Conservation (phyloP, 768 basidiomycete genomes). For the Amanita exitialis region DNA sequence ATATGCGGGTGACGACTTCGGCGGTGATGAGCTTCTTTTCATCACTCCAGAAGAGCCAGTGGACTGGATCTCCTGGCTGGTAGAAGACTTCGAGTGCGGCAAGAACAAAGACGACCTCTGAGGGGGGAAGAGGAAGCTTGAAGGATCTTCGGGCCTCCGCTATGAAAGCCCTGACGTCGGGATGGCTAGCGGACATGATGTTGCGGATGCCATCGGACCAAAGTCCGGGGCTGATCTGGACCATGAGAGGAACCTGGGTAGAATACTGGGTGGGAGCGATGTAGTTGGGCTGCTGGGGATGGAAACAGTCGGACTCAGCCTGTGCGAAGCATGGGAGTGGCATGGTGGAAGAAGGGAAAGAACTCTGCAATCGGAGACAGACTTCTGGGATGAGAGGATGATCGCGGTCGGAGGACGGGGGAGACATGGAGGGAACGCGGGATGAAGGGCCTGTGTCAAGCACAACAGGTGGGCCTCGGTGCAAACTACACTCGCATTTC, state of each 20-base stretch:
- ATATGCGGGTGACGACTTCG: constrained; percentile 39
- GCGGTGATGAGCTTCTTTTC: constrained; percentile 39
- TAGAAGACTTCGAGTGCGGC: constrained; percentile 53
- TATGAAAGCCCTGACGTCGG: constrained; percentile 40
- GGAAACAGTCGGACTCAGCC: constrained; percentile 11
- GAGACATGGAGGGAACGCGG: constrained; percentile 12
- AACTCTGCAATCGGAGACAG: background rate
- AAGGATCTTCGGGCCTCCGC: constrained; percentile 26
- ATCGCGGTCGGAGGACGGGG: constrained; percentile 8
- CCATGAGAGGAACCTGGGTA: constrained; percentile 14
- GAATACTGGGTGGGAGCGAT: constrained; percentile 12
- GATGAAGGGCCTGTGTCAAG: constrained; percentile 17
- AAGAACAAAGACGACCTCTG: constrained; percentile 40
- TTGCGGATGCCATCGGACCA: constrained; percentile 27
- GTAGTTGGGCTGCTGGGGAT: constrained; percentile 12
- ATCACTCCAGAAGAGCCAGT: constrained; percentile 58
- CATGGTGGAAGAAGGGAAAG: background rate
- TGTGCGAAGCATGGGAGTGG: constrained; percentile 1
- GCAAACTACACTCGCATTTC: constrained; percentile 23
- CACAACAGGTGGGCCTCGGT: constrained; percentile 16
- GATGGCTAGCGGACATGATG: constrained; percentile 36
- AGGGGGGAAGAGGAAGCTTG: constrained; percentile 27
- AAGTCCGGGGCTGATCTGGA: constrained; percentile 26
- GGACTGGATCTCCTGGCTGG: constrained; percentile 41
- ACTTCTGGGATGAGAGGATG: background rate